Evolutionary conservation across 1,284 basidiomycete species (phyloP).

Genomic region (Austroboletus niveus): DNA sequence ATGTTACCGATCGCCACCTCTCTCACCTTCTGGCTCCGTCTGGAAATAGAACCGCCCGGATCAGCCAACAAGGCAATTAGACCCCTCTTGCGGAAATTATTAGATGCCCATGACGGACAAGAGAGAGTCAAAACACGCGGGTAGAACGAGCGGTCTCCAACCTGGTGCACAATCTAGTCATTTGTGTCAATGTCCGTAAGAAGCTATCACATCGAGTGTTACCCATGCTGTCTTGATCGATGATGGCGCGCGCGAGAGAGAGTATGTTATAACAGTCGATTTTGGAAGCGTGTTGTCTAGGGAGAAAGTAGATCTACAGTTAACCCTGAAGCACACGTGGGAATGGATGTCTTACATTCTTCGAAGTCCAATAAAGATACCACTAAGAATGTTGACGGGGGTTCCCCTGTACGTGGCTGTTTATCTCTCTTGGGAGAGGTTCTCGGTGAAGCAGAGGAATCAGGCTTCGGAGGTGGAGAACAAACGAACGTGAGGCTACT

Average conservation of each 20-base stretch:
- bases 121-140: conserved; percentile 43
- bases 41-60: conserved; percentile 39
- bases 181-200: conserved; percentile 9
- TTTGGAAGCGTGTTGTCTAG: conserved; percentile 49
- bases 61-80: conserved; percentile 47
- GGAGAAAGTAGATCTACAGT: conserved; percentile 2
- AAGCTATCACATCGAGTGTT: conserved; percentile 3
- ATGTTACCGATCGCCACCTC: conserved; percentile 51
- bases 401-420: conserved; percentile 28
- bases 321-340: neutral
- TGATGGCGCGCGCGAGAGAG: conserved; percentile 30
- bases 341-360: conserved; percentile 47
- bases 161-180: conserved; percentile 33
- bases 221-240: conserved; percentile 34
- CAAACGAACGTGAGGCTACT: conserved; percentile 48
- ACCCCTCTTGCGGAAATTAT: conserved; percentile 21
- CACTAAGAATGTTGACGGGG: conserved; percentile 45
- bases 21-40: conserved; percentile 33
- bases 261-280: conserved; percentile 45
- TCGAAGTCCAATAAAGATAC: conserved; percentile 56
- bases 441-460: conserved; percentile 27
- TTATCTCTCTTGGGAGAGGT: conserved; percentile 33
- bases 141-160: conserved; percentile 40
- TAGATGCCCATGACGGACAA: conserved; percentile 27
- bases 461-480: conserved; percentile 33